Conservation (phyloP, 2,329 filamentous ascomycete genomes). For the Calonectria montana region DNA sequence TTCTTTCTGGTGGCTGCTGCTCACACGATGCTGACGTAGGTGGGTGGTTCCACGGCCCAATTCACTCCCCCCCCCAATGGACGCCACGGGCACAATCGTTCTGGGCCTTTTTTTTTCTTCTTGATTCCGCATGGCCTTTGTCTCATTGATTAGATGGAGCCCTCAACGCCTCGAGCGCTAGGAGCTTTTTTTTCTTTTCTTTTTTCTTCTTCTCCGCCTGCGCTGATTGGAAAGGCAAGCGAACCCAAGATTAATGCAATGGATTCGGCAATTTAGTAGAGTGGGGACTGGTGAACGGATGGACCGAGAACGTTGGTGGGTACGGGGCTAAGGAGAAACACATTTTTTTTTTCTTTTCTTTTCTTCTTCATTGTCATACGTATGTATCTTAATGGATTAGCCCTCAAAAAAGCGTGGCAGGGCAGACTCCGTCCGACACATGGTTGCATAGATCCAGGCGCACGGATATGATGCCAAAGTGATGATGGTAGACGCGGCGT, state of each 20-base stretch:
- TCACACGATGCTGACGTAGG: constrained; percentile 7
- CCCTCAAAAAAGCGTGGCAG: background rate
- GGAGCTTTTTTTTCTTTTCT: background rate
- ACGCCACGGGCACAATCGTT: background rate
- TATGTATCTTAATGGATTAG: background rate
- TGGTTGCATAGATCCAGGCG: background rate
- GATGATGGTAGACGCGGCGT: background rate
- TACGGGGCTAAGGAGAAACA: background rate
- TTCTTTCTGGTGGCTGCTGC: background rate
- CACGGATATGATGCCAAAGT: background rate
- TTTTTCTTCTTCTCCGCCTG: background rate
- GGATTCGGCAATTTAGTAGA: background rate
- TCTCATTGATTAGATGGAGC: background rate
- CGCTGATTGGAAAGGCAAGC: background rate
- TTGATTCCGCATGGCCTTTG: background rate
- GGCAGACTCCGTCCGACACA: background rate
- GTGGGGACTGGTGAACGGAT: background rate
- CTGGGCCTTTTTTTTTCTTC: constrained; percentile 16
- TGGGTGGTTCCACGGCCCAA: background rate
- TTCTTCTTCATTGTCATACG: background rate
- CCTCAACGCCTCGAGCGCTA: background rate
- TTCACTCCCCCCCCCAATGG: background rate
- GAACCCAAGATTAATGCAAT: background rate
- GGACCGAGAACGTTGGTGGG: background rate
- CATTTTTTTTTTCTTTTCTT: background rate